Percentiles rank a stretch among this genome's conserved stretches.
phyloP scores from a whole-genome alignment of 352 stramenopile genomes.

The Globisporangium iwayamae region DNA sequence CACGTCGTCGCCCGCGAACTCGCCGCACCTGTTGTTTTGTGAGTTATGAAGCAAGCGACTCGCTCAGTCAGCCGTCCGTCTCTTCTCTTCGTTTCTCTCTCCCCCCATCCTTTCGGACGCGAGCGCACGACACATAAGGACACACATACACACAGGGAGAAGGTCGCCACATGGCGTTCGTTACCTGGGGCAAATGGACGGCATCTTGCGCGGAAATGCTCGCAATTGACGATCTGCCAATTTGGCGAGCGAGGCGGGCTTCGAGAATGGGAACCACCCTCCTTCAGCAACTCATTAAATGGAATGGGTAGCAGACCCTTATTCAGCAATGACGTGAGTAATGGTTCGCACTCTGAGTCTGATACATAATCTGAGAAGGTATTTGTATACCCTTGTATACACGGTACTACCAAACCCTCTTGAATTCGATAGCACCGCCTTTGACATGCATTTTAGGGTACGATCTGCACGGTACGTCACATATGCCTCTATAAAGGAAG shows the following conservation, averaged over 20 bases:
- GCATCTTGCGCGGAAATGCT: conserved; percentile 29
- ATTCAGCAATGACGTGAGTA: neutral
- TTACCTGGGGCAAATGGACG: conserved; percentile 66
- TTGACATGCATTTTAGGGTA: too few species aligned
- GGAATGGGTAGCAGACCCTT: neutral
- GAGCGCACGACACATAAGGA: conserved; percentile 3
- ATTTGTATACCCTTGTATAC: neutral
- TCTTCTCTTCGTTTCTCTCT: neutral
- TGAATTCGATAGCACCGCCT: too few species aligned
- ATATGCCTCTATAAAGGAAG: too few species aligned
- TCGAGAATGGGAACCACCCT: neutral
- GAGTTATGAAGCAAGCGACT: neutral
- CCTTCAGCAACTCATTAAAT: neutral
- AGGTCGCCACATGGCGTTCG: too few species aligned
- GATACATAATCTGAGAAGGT: neutral
- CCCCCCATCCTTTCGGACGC: neutral
- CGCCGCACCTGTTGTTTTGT: conserved; percentile 38
- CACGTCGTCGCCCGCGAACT: conserved; percentile 44
- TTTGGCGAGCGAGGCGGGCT: neutral
- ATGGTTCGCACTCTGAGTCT: neutral
- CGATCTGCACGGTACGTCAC: too few species aligned
- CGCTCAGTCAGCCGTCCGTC: neutral
- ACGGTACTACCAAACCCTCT: neutral
- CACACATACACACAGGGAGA: conserved; percentile 3
- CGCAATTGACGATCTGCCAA: conserved; percentile 3